Base-by-base conservation (phyloP, 2,329 filamentous ascomycete genomes). In the Dactylellina haptotyla region DNA sequence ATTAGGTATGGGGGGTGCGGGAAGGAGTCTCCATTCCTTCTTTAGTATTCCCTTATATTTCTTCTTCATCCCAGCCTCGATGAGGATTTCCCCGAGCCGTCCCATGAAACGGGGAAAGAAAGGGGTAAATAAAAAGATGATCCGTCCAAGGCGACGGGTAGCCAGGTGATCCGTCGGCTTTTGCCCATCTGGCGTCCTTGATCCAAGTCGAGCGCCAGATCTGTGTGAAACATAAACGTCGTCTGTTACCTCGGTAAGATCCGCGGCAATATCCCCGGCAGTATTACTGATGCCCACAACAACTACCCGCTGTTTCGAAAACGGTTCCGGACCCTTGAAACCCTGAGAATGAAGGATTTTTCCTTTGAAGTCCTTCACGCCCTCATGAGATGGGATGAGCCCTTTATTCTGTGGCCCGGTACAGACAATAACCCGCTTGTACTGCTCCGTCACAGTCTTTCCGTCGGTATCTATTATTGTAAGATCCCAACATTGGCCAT, bases 241-340 rank as follows among this genome's bases (percentile, higher is more conserved):
- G 12, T 45, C 23, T 9, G 48, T 23, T 6, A 28, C 62, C 9
- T 18, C 16, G 6, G 39, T 61, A 18, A 79, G 76, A 16, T 76
- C 72, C 6, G 70, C 76, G 1, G 76, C 72, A 12, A 75, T 75
- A 57, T 79, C 78, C 3, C 76, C 77, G 4, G 78, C 78, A 20
- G 78, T 77, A 59, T 79, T 79, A n/a, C 73, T 70, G 18, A 77
- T 57, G 5, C 77, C 77, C 32, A 79, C 73, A 18, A 79, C 76
- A 0, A 79, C 43, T 1, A 66, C 51, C 10, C 62, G 37, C 25
- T 66, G 50, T 4, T 50, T 50, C 9, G 50, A 50, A 28, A 66
- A 66, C 8, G n/a, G 6, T 16, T 16, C 28, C 10, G 62, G 28
- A n/a, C 69, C 65, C 48, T 77, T 78, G 69, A 76, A 78, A 18